Conservation (phyloP, 257 asterid species). For the Apocynum venetum region DNA sequence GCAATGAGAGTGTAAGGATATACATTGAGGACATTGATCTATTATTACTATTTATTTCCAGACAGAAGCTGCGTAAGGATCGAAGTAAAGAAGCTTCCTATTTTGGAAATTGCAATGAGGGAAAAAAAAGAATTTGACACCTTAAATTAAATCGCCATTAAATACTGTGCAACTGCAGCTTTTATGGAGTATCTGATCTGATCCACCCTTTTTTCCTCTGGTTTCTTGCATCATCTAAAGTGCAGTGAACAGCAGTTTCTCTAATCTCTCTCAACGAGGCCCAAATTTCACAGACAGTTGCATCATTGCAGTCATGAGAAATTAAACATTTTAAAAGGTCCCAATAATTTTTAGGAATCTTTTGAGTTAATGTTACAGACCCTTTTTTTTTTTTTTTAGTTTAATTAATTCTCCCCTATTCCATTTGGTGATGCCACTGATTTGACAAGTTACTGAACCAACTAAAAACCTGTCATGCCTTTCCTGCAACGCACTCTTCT, state of each 20-base stretch:
- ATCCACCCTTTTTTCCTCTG: not conserved
- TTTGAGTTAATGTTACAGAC: slow-evolving; percentile 20
- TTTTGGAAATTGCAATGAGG: slow-evolving; percentile 13
- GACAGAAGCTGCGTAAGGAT: slow-evolving; percentile 15
- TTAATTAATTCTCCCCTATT: not conserved
- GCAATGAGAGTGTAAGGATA: slow-evolving; percentile 14
- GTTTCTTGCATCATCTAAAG: slow-evolving; percentile 7
- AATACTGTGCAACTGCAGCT: slow-evolving; percentile 8
- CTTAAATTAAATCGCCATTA: slow-evolving; percentile 2
- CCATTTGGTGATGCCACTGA: slow-evolving; percentile 33
- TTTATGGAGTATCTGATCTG: slow-evolving; percentile 7
- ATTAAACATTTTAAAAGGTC: not conserved
- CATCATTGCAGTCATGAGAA: slow-evolving; percentile 9
- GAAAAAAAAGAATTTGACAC: slow-evolving; percentile 7
- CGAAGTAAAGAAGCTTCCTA: slow-evolving; percentile 20
- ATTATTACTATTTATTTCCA: not conserved
- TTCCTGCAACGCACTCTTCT: slow-evolving; percentile 27
- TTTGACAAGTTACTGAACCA: slow-evolving; percentile 64
- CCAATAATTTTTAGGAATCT: slow-evolving; percentile 11
- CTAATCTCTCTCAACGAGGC: slow-evolving; percentile 5
- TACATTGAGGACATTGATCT: not conserved
- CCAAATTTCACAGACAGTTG: slow-evolving; percentile 13
- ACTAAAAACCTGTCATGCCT: slow-evolving; percentile 31
- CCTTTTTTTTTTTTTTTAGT: not conserved
- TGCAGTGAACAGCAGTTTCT: not conserved